Percentiles rank a stretch among this genome's conserved stretches.
Conservation (phyloP, 2,329 filamentous ascomycete genomes). For the Diaporthe citriasiana region DNA sequence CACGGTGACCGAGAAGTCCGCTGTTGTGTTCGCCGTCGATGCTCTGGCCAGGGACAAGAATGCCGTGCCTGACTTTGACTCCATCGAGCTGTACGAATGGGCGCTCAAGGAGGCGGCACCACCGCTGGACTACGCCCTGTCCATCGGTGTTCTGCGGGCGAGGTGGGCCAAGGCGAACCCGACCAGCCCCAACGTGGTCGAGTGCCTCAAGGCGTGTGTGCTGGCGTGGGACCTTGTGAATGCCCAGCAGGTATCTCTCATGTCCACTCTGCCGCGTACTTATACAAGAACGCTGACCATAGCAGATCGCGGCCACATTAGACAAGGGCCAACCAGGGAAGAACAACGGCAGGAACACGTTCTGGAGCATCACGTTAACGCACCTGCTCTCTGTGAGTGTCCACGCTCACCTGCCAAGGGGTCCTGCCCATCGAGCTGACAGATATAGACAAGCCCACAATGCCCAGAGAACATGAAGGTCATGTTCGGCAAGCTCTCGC, state of each 20-base stretch:
- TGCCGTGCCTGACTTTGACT: constrained; percentile 63
- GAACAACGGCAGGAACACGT: constrained; percentile 63
- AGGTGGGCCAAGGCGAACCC: constrained; percentile 68
- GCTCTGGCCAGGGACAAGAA: constrained; percentile 62
- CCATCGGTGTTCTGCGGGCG: constrained; percentile 64
- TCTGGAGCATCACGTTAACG: constrained; percentile 69
- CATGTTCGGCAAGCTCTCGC: constrained; percentile 65
- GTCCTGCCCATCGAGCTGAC: constrained; percentile 42
- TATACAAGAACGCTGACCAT: constrained; percentile 12
- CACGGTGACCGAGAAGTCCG: constrained; percentile 60
- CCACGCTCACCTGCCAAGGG: too few species aligned
- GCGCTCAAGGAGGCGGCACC: constrained; percentile 54
- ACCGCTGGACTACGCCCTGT: constrained; percentile 58
- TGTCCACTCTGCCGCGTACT: neutral
- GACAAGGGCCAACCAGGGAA: constrained; percentile 65
- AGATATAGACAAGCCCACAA: constrained; percentile 59
- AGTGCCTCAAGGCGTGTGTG: constrained; percentile 67
- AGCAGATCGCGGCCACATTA: constrained; percentile 66
- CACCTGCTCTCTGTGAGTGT: constrained; percentile 65
- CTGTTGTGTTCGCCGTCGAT: constrained; percentile 60
- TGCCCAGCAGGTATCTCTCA: constrained; percentile 65
- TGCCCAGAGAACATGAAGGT: constrained; percentile 63
- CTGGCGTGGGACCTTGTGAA: constrained; percentile 69
- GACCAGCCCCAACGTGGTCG: constrained; percentile 57
- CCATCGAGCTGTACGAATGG: constrained; percentile 69